Conservation (phyloP, 345 rosid genomes). For the Citrus maxima region DNA sequence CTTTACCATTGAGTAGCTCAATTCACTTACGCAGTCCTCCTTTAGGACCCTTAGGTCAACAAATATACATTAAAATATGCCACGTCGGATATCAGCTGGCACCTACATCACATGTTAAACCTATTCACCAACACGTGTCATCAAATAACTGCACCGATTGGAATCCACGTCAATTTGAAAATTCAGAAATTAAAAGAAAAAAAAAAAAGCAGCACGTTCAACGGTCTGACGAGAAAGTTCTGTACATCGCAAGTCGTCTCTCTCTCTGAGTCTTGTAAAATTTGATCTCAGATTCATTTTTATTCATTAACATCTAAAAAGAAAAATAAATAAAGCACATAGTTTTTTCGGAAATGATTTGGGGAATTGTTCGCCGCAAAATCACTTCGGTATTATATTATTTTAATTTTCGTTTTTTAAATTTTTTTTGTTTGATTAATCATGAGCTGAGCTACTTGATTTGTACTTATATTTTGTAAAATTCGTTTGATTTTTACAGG, state of each 20-base stretch:
- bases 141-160: too few species aligned
- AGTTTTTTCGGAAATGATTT: conserved; percentile 16
- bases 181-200: neutral
- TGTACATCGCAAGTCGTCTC: neutral
- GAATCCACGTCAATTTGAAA: neutral
- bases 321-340: neutral
- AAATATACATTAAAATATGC: neutral
- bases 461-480: neutral
- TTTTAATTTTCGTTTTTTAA: neutral
- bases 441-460: neutral
- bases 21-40: too few species aligned
- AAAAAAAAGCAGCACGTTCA: neutral
- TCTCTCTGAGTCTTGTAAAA: neutral
- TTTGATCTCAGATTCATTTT: neutral
- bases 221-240: conserved; percentile 14
- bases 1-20: neutral
- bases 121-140: too few species aligned
- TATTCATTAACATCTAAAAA: neutral
- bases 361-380: conserved; percentile 22
- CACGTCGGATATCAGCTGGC: neutral
- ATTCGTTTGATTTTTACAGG: neutral
- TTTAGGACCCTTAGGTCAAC: neutral
- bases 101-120: too few species aligned
- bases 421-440: neutral
- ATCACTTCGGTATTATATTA: conserved; percentile 13